Base-by-base conservation (phyloP, 1,139 yeast genomes). In the Yamadazyma blattariae region DNA sequence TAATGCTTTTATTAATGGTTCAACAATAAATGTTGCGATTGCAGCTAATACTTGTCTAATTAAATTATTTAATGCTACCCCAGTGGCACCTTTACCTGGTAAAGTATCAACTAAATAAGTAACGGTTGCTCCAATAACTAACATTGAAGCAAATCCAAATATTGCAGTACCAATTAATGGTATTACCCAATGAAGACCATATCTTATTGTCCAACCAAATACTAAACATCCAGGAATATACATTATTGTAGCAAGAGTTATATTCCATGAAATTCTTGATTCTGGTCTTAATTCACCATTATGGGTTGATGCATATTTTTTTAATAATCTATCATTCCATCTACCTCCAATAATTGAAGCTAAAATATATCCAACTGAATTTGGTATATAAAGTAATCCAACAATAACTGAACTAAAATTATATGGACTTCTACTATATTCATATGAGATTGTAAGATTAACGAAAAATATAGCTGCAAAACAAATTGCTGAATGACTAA, bases 21-120 rank as follows among this genome's bases (percentile, higher is more conserved):
- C 89, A 1, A 83, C 78, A 11, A 81, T 68, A 55, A 88, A 88
- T 0, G 90, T 80, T 6, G 87, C 90, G 3, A 72, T 65, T 0
- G 95, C 87, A 0, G 95, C 95, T 43, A 85, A 63, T 1, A 79
- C 63, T 67, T 80, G 85, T 49, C 96, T 69, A 26, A 82, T 66
- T 41, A 88, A 69, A 51, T 87, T 88, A 51, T 85, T 87, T 38
- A 88, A 57, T 0, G 96, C 95, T 29, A 87, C 87, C 1, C 95
- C 96, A 0, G 95, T 84, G 5, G 95, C 90, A 26, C 96, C 95
- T 48, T 82, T 73, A 0, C 95, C 95, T 0, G 96, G 96, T 34
- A 88, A 67, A 0, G 89, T 79, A 54, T 88, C 96, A 2, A 88
- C 90, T 39, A 88, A 62, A 53, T 86, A 88, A 0, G 96, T 86